Conservation (phyloP, 2,329 filamentous ascomycete species). For the Fusarium odoratissimum region DNA sequence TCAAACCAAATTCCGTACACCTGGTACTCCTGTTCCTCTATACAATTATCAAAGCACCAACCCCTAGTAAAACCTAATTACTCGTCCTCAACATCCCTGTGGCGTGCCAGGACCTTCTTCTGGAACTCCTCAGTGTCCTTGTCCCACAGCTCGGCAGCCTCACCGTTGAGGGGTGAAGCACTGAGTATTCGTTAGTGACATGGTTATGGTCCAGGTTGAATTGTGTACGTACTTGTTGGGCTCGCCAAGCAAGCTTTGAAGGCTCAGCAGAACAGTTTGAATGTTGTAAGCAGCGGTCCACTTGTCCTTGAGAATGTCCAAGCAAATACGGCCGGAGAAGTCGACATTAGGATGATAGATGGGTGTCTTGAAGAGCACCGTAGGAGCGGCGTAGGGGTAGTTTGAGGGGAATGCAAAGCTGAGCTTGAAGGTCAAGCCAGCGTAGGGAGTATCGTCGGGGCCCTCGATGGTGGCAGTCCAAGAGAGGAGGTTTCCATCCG, state of each 20-base stretch:
- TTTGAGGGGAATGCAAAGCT: slow-evolving; percentile 89
- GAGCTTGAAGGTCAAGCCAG: slow-evolving; percentile 89
- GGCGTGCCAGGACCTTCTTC: slow-evolving; percentile 73
- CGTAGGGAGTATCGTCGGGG: slow-evolving; percentile 91
- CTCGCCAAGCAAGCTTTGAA: slow-evolving; percentile 95
- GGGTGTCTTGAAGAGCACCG: slow-evolving; percentile 96
- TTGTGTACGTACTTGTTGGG: slow-evolving; percentile 87
- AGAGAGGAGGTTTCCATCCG: slow-evolving; percentile 87
- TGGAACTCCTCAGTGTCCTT: slow-evolving; percentile 89
- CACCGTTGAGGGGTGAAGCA: slow-evolving; percentile 92
- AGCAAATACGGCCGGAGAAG: slow-evolving; percentile 94
- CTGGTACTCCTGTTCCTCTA: slow-evolving; percentile 58
- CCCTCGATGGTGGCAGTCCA: slow-evolving; percentile 97
- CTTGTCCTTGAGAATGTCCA: slow-evolving; percentile 98
- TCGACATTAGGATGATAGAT: slow-evolving; percentile 99
- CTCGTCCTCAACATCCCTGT: slow-evolving; percentile 74
- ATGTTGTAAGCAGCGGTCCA: slow-evolving; percentile 99
- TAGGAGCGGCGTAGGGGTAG: slow-evolving; percentile 92
- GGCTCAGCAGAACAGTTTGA: slow-evolving; percentile 88
- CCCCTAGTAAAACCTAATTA: slow-evolving; percentile 46
- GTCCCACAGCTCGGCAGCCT: slow-evolving; percentile 97
- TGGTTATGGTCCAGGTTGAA: background rate
- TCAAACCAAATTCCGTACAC: slow-evolving; percentile 47
- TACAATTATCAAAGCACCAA: slow-evolving; percentile 41
- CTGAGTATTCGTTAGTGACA: slow-evolving; percentile 51